Evolutionary conservation across 2,329 filamentous ascomycete species (phyloP).

Genomic region (Calonectria leucothoes): DNA sequence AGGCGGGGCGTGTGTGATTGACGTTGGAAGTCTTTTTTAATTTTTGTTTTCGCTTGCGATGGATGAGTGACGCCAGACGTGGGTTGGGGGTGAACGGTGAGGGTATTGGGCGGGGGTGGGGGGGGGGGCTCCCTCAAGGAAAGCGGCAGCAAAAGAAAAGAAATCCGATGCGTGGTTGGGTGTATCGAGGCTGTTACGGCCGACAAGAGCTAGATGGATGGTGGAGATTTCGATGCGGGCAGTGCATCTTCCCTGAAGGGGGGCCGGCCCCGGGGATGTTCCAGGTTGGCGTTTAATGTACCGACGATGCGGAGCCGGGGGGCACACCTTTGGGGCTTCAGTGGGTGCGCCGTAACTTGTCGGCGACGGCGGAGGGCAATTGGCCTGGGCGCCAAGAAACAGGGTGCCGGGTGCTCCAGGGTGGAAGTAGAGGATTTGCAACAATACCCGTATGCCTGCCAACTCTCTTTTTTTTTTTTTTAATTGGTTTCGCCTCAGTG

Average conservation of each 20-base stretch:
- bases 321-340: neutral
- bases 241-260: constrained; percentile 6
- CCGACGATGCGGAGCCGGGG: neutral
- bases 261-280: neutral
- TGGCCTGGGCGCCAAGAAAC: constrained; percentile 2
- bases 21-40: neutral
- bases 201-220: neutral
- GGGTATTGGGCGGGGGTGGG: neutral
- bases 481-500: no score
- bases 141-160: neutral
- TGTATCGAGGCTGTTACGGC: neutral
- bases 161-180: neutral
- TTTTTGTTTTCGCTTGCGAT: neutral
- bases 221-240: constrained; percentile 1
- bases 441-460: neutral
- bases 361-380: neutral
- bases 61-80: neutral
- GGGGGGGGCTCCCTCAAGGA: neutral
- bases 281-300: constrained; percentile 8
- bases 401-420: neutral
- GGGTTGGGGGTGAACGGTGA: neutral
- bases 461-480: neutral
- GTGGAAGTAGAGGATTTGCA: neutral
- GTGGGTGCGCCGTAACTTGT: constrained; percentile 7
- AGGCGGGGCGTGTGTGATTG: constrained; percentile 1